Conservation (phyloP, 2,329 filamentous ascomycete genomes). For the Plectosphaerella sp. region DNA sequence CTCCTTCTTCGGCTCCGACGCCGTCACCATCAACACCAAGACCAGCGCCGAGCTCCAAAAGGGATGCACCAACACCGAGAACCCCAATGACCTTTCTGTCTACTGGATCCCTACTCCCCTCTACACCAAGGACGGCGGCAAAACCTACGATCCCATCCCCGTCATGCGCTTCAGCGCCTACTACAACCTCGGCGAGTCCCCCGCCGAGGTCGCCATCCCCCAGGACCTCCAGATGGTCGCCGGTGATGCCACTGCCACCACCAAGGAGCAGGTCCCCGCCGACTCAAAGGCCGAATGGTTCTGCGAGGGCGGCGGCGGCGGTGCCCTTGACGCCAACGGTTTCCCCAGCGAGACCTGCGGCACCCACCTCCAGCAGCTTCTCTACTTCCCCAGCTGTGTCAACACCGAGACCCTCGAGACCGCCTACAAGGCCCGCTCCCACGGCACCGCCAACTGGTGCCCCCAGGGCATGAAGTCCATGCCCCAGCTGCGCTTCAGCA, state of each 20-base stretch:
- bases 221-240: slow-evolving; percentile 38
- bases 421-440: slow-evolving; percentile 18
- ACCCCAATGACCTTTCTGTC: slow-evolving; percentile 40
- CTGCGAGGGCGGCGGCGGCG: slow-evolving; percentile 24
- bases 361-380: slow-evolving; percentile 51
- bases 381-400: slow-evolving; percentile 18
- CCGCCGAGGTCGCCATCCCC: slow-evolving; percentile 39
- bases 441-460: slow-evolving; percentile 30
- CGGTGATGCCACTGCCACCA: slow-evolving; percentile 32
- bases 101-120: slow-evolving; percentile 42
- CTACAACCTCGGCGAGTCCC: slow-evolving; percentile 33
- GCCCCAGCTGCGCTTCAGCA: slow-evolving; percentile 41
- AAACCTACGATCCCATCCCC: slow-evolving; percentile 24
- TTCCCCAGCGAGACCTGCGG: slow-evolving; percentile 66
- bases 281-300: slow-evolving; percentile 16
- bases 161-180: slow-evolving; percentile 38
- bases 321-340: slow-evolving; percentile 52
- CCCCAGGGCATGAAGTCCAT: slow-evolving; percentile 38
- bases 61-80: slow-evolving; percentile 39
- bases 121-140: slow-evolving; percentile 25
- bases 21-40: slow-evolving; percentile 22
- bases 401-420: slow-evolving; percentile 16
- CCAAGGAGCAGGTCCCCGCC: slow-evolving; percentile 24
- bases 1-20: slow-evolving; percentile 30
- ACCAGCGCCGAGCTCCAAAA: slow-evolving; percentile 30